Evolutionary conservation across 352 stramenopile genomes (phyloP).

Genomic region (Detonula confervacea): DNA sequence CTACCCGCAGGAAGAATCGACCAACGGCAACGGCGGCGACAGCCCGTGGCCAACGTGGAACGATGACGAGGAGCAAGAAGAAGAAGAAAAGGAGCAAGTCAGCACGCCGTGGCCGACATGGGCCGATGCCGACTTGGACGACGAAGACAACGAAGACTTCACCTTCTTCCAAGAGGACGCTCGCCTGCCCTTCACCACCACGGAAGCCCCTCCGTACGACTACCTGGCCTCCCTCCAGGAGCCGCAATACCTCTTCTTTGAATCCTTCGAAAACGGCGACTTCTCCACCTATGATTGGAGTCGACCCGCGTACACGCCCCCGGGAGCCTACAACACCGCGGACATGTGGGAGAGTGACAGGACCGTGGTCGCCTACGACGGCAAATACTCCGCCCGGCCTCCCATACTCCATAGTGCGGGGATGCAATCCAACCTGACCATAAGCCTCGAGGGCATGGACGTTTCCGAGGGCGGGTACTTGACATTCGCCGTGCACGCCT

Average conservation of each 20-base stretch:
- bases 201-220: neutral
- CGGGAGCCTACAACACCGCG: too few species aligned
- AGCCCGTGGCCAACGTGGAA: neutral
- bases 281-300: slow-evolving; percentile 26
- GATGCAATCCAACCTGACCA: slow-evolving; percentile 35
- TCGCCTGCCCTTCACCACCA: neutral
- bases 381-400: slow-evolving; percentile 26
- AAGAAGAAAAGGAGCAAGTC: too few species aligned
- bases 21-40: too few species aligned
- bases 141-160: too few species aligned
- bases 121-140: slow-evolving; percentile 26
- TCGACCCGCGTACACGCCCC: neutral
- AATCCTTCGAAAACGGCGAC: slow-evolving; percentile 47
- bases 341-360: slow-evolving; percentile 44
- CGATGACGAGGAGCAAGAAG: neutral
- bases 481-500: slow-evolving; percentile 44
- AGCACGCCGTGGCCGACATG: slow-evolving; percentile 41
- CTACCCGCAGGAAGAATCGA: too few species aligned
- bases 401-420: slow-evolving; percentile 11
- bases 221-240: neutral
- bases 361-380: slow-evolving; percentile 32
- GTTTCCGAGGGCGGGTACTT: slow-evolving; percentile 19
- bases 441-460: slow-evolving; percentile 23
- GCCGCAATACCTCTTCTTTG: slow-evolving; percentile 16
- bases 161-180: slow-evolving; percentile 1